Base-by-base conservation (phyloP, 2,329 filamentous ascomycete genomes). In the Pyrenochaeta sp. region DNA sequence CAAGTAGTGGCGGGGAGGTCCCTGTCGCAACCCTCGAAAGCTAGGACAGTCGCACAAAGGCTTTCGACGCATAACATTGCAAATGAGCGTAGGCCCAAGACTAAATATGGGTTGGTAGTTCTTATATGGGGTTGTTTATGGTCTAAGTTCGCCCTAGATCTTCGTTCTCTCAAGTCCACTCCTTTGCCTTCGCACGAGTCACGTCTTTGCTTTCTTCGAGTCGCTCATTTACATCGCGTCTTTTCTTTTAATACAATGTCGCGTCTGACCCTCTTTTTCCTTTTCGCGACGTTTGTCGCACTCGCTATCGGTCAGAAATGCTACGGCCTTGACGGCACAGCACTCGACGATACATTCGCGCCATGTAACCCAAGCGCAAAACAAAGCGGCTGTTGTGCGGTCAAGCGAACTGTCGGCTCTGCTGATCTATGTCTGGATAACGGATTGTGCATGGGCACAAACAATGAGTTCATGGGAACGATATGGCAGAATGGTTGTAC, bases 401-500 rank as follows among this genome's bases (percentile, higher is more conserved):
- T 65, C 37, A 65, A 71, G 28, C 55, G 59, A 19, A 39, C 66
- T 6, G 36, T 59, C n/a, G 67, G 68, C 27, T 56, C 64, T 37
- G 53, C 55, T 32, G 74, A 77, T 43, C 58, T 77, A 10, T 76
- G 74, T 40, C 58, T 77, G 37, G 68, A 70, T 47, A 77, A 65
- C 42, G 74, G 73, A 10, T 49, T 76, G 22, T 77, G 74, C 50
- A 73, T 76, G 73, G 69, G 69, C 22, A 75, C 74, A 8, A 63
- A 53, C 28, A 59, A 59, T 15, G 58, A 65, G 48, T 69, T 60
- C 28, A 64, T 75, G 53, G 74, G 74, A 15, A 72, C 67, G 36
- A 72, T 77, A 52, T 75, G 71, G 66, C 71, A 75, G 40, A 58
- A 52, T 54, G 74, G 72, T n/a, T 77, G 74, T 66, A 77, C 74